These are phyloP conservation scores for Beta vulgaris DNA, from an alignment of 148 eudicot genomes.

Conservation along the genomic window DNA sequence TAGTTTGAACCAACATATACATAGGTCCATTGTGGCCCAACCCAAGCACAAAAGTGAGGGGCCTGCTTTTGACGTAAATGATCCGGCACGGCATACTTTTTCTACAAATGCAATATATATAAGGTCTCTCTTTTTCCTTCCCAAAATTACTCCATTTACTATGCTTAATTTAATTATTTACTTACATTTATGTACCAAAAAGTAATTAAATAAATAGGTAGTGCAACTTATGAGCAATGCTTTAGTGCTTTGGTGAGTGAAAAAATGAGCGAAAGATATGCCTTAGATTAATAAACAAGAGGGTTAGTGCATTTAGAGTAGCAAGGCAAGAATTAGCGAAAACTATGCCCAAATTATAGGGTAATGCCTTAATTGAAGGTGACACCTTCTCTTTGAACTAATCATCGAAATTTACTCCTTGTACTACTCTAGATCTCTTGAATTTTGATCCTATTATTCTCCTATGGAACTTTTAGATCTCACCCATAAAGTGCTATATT, in stretches of 20 bases:
- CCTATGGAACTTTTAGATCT: background rate
- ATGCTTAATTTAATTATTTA: background rate
- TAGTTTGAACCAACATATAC: constrained; percentile 10
- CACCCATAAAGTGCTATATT: constrained; percentile 2
- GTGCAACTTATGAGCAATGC: background rate
- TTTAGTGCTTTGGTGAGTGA: constrained; percentile 22
- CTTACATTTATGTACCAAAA: background rate
- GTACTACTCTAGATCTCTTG: constrained; percentile 38
- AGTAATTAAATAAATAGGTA: background rate
- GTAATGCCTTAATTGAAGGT: constrained; percentile 32
- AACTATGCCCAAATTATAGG: constrained; percentile 37
- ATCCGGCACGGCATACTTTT: constrained; percentile 23
- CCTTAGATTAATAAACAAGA: background rate
- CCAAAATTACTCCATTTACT: constrained; percentile 14
- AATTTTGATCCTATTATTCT: constrained; percentile 25
- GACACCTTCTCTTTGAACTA: constrained; percentile 29
- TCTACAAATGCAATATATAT: background rate
- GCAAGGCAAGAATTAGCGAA: constrained; percentile 26
- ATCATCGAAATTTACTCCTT: constrained; percentile 25
- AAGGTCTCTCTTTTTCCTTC: background rate
- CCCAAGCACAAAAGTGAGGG: constrained; percentile 10
- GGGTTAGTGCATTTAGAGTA: constrained; percentile 10
- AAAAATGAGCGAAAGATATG: constrained; percentile 22
- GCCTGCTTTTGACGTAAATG: constrained; percentile 24
- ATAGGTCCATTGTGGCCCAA: constrained; percentile 19